These are phyloP conservation scores for Fusarium kyushuense DNA, from an alignment of 2,329 filamentous ascomycete genomes.

Conservation along the genomic window DNA sequence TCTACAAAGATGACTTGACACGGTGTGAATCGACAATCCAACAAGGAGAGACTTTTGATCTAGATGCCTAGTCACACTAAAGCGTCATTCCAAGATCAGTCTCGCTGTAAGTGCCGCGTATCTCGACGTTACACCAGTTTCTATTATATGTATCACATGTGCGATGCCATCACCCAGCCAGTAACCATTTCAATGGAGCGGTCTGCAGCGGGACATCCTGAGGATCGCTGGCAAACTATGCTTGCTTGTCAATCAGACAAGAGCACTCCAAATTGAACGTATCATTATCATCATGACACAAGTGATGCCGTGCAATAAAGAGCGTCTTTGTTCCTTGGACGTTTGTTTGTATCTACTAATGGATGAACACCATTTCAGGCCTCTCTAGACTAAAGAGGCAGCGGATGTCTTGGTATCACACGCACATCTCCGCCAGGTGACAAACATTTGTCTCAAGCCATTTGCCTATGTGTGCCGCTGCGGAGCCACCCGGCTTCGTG, in stretches of 20 bases:
- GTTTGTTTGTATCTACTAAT: background rate
- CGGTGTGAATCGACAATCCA: background rate
- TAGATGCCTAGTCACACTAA: background rate
- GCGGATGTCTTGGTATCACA: slow-evolving; percentile 25
- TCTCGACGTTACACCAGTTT: slow-evolving; percentile 20
- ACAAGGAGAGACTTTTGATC: slow-evolving; percentile 4
- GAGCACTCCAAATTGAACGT: background rate
- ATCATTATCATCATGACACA: background rate
- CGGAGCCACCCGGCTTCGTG: slow-evolving; percentile 30
- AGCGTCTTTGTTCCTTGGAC: background rate
- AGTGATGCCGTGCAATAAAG: background rate
- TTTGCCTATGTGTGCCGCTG: slow-evolving; percentile 32
- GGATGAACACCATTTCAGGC: background rate
- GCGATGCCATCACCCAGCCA: slow-evolving; percentile 13
- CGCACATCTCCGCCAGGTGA: slow-evolving; percentile 33
- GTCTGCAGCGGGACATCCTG: slow-evolving; percentile 4
- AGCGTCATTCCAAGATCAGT: slow-evolving; percentile 24
- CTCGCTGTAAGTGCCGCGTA: slow-evolving; percentile 23
- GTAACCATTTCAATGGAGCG: slow-evolving; percentile 11
- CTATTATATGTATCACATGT: slow-evolving; percentile 26
- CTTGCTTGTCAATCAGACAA: background rate
- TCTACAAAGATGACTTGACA: background rate
- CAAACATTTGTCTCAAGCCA: slow-evolving; percentile 44
- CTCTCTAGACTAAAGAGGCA: slow-evolving; percentile 6
- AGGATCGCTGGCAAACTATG: background rate